A percentile compares a stretch with the other conserved stretches of the same genome.
Conservation (phyloP, 768 basidiomycete genomes). For the Leucosporidium creatinivorum region DNA sequence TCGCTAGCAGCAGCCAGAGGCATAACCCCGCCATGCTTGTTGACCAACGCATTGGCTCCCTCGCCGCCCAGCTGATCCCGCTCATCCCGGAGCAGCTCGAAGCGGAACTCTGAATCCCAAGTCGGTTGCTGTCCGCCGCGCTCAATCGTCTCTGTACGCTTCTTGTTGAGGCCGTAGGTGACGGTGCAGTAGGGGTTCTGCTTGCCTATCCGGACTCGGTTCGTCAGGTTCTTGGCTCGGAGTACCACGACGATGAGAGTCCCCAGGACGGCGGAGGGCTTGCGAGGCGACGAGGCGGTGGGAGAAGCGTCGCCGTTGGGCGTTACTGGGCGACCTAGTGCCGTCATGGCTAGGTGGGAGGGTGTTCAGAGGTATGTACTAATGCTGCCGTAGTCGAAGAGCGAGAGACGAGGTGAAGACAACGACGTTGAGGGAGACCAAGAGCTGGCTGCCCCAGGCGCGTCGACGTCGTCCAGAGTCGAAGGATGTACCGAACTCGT, state of each 20-base stretch:
- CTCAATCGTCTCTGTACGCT: slow-evolving; percentile 64
- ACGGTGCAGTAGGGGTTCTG: slow-evolving; percentile 78
- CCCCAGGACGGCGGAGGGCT: no score
- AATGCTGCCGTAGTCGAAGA: no score
- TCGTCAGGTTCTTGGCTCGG: slow-evolving; percentile 30
- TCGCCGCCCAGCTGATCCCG: slow-evolving; percentile 48
- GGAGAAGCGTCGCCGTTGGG: no score
- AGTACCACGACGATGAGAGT: no score
- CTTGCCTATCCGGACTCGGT: slow-evolving; percentile 69
- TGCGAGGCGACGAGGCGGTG: background rate
- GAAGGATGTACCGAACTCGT: no score
- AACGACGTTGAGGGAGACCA: no score
- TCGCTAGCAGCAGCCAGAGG: slow-evolving; percentile 8
- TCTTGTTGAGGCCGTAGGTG: slow-evolving; percentile 56
- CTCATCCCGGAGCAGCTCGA: slow-evolving; percentile 49
- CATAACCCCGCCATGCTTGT: slow-evolving; percentile 50
- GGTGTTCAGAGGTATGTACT: no score
- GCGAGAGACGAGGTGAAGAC: no score
- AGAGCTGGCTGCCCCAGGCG: no score
- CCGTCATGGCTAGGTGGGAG: no score
- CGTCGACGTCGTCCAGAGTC: no score
- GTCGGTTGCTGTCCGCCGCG: slow-evolving; percentile 89
- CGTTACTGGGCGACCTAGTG: no score
- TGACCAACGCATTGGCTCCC: slow-evolving; percentile 27
- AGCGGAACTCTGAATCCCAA: slow-evolving; percentile 87